Evolutionary conservation across 2,329 filamentous ascomycete genomes (phyloP), one percentile per base, ranked within the genome.

Genomic region (Mycosphaerella sp.): DNA sequence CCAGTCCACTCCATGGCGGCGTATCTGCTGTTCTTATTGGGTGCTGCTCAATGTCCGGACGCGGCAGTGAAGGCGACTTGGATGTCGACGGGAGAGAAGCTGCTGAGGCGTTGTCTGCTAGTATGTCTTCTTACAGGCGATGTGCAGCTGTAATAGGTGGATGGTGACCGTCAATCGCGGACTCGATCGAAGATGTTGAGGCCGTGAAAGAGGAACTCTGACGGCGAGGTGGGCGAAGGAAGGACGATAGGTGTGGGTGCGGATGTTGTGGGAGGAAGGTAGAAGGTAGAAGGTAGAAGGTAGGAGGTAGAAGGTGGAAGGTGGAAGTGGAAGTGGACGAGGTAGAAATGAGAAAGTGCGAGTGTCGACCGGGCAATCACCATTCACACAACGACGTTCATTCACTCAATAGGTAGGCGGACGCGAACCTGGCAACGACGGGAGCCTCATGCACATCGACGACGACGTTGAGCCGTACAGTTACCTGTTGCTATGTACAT

Each of bases 1-100:
- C 59, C 59, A 39, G 55, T 61, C 55, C 60, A 59, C 57, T 58
- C 60, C 60, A 62, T 62, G 42, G 34, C 59, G 50, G 51, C 49
- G 59, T 47, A 14, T 42, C 41, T 32, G 36, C 17, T 41, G 43
- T 36, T 36, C 41, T 7, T 29, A 29, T 29, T 6, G 26, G 26
- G 26, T 29, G 26, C 34, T 38, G 34, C 10, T 38, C 10, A n/a
- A 38, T 38, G 34, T 38, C 10, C 10, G 10, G 34, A 38, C 4
- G 34, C 12, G 1, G 34, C 34, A 29, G 34, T 11, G 12, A 38
- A 38, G 6, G 34, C 34, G 7, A 38, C 10, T n/a, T 7, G 4
- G 34, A 38, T n/a, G 34, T 38, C 12, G 34, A 38, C 4, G 34
- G 1, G 42, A 17, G 14, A 29, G 42, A 26, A 44, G 42, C 21